Percentiles rank a stretch among this genome's conserved stretches.
These are phyloP conservation scores for Diutina mesorugosa DNA, from an alignment of 1,139 yeast species.

Conservation along the genomic window DNA sequence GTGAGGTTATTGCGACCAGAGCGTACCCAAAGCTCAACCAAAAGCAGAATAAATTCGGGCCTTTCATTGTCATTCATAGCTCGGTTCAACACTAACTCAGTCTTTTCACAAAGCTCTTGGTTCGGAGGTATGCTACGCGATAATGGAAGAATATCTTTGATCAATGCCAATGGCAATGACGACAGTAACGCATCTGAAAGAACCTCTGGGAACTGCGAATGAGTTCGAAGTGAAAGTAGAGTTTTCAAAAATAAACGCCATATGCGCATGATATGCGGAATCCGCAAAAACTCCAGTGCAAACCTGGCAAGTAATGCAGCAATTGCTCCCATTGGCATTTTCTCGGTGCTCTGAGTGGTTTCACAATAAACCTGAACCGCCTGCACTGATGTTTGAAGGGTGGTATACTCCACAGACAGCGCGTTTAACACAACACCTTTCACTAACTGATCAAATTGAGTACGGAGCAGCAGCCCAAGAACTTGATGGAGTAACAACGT, in stretches of 20 bases:
- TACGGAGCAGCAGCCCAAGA: slow-evolving; percentile 9
- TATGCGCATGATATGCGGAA: neutral
- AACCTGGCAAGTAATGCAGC: neutral
- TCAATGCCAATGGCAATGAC: neutral
- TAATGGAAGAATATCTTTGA: neutral
- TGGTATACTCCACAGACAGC: slow-evolving; percentile 13
- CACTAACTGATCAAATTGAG: slow-evolving; percentile 6
- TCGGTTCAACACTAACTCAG: neutral
- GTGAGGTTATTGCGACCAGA: slow-evolving; percentile 17
- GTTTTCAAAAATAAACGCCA: neutral
- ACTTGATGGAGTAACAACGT: slow-evolving; percentile 21
- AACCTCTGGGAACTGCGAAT: neutral
- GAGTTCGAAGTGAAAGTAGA: neutral
- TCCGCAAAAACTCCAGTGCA: neutral
- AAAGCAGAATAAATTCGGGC: slow-evolving; percentile 18
- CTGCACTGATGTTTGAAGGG: slow-evolving; percentile 15
- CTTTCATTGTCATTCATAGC: slow-evolving; percentile 4
- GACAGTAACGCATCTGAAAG: neutral
- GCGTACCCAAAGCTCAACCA: slow-evolving; percentile 19
- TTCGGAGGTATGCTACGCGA: slow-evolving; percentile 1
- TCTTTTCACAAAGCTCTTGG: neutral
- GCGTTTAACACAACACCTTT: neutral
- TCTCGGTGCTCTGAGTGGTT: slow-evolving; percentile 7
- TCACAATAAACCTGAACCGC: slow-evolving; percentile 14
- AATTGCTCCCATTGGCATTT: slow-evolving; percentile 3